Evolutionary conservation across 1,139 yeast species (phyloP), one percentile per base, ranked within the genome.

Genomic region (Saccharomyces pastorianus): DNA sequence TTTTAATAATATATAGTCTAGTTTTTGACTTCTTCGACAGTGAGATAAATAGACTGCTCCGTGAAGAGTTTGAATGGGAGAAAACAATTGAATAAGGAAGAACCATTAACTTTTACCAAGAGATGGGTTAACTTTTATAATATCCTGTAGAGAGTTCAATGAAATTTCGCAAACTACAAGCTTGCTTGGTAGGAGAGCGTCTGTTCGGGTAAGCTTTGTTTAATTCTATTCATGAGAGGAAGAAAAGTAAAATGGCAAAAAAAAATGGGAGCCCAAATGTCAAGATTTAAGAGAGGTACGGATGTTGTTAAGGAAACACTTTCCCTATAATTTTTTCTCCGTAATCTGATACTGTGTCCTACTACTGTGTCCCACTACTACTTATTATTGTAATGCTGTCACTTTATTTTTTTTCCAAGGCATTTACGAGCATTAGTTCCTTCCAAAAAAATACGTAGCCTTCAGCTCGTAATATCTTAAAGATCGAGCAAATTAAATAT

Each of bases 11-110:
- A 58, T 56, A 54, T 59, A 55, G 60, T 60, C 61, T 62, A 65
- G 68, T 75, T 57, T 53, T 56, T 79, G 89, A 86, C 95, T 85
- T 86, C 95, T 84, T 86, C 93, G 93, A 80, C 89, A 84, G 88
- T 74, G 69, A 66, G 72, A 56, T 59, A 58, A 56, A 57, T 53
- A 58, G 59, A 73, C 88, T 82, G 91, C 93, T 86, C 95, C 86
- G 95, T 85, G 64, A 60, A 47, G 67, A 61, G 20, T 17, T 38
- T 38, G 25, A 17, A 29, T 57, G 13, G 53, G 51, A 20, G 23
- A 20, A 20, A 20, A 20, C 23, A 20, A 20, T 20, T 20, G 46
- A 48, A 51, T 46, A 53, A 49, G 29, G 31, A 23, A 4, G 2
- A 27, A 17, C 6, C n/a, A 13, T 42, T 17, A 42, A 25, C 26